phyloP scores from a whole-genome alignment of 768 basidiomycete genomes.

The Terana coerulea region DNA sequence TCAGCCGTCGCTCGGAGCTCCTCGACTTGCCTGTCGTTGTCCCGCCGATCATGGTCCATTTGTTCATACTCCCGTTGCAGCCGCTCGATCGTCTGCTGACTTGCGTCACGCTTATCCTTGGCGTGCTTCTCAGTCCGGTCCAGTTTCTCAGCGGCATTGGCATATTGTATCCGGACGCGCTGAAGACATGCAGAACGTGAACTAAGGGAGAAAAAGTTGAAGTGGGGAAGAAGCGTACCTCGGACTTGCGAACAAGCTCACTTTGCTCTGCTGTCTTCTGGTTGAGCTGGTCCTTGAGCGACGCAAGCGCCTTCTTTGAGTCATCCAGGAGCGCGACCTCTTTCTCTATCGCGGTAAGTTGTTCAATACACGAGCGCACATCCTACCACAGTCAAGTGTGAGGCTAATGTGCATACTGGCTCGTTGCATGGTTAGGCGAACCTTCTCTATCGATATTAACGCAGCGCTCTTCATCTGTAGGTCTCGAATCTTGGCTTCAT shows the following conservation, averaged over 20 bases:
- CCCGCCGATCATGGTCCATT: constrained; percentile 71
- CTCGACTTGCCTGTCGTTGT: constrained; percentile 77
- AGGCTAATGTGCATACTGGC: constrained; percentile 5
- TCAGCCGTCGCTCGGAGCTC: constrained; percentile 70
- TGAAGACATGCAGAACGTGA: constrained; percentile 25
- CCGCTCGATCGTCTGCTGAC: constrained; percentile 68
- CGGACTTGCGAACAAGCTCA: constrained; percentile 61
- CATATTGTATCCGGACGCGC: constrained; percentile 78
- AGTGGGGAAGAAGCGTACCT: constrained; percentile 40
- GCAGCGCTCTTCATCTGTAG: constrained; percentile 71
- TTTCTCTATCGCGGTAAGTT: constrained; percentile 70
- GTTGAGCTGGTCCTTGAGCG: constrained; percentile 65
- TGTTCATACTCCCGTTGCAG: constrained; percentile 77
- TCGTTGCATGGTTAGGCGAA: constrained; percentile 21
- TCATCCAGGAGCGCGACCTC: constrained; percentile 61
- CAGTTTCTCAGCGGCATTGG: constrained; percentile 80
- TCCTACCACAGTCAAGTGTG: constrained; percentile 46
- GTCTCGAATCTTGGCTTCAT: constrained; percentile 75
- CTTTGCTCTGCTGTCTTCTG: constrained; percentile 72
- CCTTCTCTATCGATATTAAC: constrained; percentile 74
- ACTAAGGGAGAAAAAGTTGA: not conserved
- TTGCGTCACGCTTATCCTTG: constrained; percentile 74
- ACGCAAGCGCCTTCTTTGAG: constrained; percentile 63
- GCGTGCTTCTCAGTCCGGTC: constrained; percentile 74
- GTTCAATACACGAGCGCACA: constrained; percentile 66